Base-by-base conservation (phyloP, 495 filamentous ascomycete species). In the Podospora pseudopauciseta region DNA sequence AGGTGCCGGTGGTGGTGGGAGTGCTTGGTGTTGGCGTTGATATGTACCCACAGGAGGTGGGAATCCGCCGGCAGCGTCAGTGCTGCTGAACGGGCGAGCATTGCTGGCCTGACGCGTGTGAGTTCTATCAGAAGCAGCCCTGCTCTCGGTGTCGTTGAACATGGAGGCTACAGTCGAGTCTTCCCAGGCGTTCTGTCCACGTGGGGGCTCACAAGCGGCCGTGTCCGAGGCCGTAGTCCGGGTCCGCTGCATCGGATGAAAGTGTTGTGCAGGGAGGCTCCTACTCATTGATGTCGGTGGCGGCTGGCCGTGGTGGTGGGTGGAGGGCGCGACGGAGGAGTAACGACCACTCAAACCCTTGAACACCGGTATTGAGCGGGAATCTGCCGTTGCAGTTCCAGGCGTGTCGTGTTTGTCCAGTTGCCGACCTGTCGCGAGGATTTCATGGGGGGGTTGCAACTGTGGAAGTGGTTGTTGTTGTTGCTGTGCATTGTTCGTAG, bases 101-200 rank as follows among this genome's bases (percentile, higher is more conserved):
- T 73, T 72, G 62, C 63, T 65, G 65, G 11, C 60, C 65, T 73
- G 73, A 53, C 70, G 73, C 53, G 64, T 71, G 60, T 72, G 76
- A 30, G 69, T 63, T 49, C 71, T 71, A 11, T 76, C 77, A 23
- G 74, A 76, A 32, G 70, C 68, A 57, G 72, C 70, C 56, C 72
- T 71, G 73, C 73, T 71, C 56, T 75, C 73, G 61, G 60, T 67
- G 56, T 77, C 76, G 66, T 69, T 73, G 71, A 78, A 76, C 70
- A 79, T 74, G 68, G 77, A 79, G 18, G 70, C 76, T 4, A 79
- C 72, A 0, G 77, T 77, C 23, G 77, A 79, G 39, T 79, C 77
- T 56, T 79, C 77, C 77, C 77, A 79, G 54, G 73, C 74, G 60
- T 77, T 76, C 63, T 71, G 70, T 65, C 62, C 65, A 20, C 71